These are phyloP conservation scores for Aspergillus nidulans DNA, from an alignment of 495 filamentous ascomycete species.

Conservation along the genomic window DNA sequence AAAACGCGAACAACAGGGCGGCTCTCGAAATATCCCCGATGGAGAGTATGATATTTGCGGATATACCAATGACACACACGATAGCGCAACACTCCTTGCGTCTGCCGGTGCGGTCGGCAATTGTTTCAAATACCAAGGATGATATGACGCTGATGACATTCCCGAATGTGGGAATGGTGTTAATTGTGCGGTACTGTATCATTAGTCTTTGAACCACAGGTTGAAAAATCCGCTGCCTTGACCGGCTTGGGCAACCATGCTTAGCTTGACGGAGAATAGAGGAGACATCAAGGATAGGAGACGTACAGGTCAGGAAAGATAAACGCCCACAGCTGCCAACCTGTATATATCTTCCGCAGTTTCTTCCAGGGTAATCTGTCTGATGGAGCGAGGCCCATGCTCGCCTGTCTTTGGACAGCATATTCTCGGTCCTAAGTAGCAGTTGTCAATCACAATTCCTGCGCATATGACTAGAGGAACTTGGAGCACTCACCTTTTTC, in stretches of 20 bases:
- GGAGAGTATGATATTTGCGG: background rate
- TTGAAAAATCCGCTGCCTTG: background rate
- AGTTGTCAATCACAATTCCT: background rate
- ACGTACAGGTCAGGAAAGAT: background rate
- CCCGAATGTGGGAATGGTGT: background rate
- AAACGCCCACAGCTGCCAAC: background rate
- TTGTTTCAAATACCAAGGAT: background rate
- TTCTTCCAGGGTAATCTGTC: background rate
- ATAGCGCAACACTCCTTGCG: background rate
- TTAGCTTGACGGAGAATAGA: background rate
- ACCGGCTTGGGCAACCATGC: background rate
- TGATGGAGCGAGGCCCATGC: background rate
- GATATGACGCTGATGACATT: background rate
- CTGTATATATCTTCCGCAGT: background rate
- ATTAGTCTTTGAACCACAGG: background rate
- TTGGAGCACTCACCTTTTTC: background rate
- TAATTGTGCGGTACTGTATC: background rate
- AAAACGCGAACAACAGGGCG: background rate
- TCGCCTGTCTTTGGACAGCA: background rate
- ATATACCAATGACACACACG: background rate
- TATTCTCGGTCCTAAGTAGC: background rate
- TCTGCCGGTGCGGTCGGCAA: background rate
- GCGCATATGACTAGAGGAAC: background rate
- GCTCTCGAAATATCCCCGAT: background rate
- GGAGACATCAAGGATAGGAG: background rate